A percentile compares a stretch with the other conserved stretches of the same genome.
phyloP scores from a whole-genome alignment of 305 asterid species.

The Andrographis paniculata region DNA sequence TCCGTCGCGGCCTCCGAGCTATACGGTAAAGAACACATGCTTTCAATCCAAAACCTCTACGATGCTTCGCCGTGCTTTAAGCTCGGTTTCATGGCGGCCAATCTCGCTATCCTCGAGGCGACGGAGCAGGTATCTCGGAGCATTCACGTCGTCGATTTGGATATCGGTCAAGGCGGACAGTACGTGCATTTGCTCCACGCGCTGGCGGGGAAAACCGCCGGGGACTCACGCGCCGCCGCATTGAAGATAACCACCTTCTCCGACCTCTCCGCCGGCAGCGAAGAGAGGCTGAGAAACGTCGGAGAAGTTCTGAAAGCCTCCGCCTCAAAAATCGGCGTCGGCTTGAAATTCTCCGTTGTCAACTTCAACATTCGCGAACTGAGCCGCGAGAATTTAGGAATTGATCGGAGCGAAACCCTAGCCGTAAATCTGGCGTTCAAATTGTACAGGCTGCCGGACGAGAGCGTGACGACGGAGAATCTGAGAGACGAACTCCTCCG shows the following conservation, averaged over 20 bases:
- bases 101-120: conserved; percentile 51
- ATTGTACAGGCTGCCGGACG: conserved; percentile 68
- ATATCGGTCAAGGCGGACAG: conserved; percentile 67
- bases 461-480: conserved; percentile 84
- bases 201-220: conserved; percentile 35
- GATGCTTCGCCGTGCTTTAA: conserved; percentile 56
- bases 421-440: conserved; percentile 83
- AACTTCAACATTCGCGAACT: conserved; percentile 26
- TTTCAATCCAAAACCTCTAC: conserved; percentile 44
- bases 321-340: conserved; percentile 44
- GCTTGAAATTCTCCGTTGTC: conserved; percentile 26
- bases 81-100: conserved; percentile 73
- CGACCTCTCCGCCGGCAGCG: conserved; percentile 31
- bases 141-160: conserved; percentile 76
- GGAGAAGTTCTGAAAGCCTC: conserved; percentile 26
- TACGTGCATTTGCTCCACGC: conserved; percentile 74
- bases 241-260: conserved; percentile 56
- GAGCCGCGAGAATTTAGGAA: conserved; percentile 37
- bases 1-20: conserved; percentile 37
- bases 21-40: conserved; percentile 33
- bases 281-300: conserved; percentile 32
- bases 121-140: conserved; percentile 26
- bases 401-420: conserved; percentile 50
- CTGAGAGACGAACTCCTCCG: conserved; percentile 77
- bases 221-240: conserved; percentile 22